A percentile compares a stretch with the other conserved stretches of the same genome.
phyloP scores from a whole-genome alignment of 73 alveolate genomes.

The Tetrahymena elliotti region DNA sequence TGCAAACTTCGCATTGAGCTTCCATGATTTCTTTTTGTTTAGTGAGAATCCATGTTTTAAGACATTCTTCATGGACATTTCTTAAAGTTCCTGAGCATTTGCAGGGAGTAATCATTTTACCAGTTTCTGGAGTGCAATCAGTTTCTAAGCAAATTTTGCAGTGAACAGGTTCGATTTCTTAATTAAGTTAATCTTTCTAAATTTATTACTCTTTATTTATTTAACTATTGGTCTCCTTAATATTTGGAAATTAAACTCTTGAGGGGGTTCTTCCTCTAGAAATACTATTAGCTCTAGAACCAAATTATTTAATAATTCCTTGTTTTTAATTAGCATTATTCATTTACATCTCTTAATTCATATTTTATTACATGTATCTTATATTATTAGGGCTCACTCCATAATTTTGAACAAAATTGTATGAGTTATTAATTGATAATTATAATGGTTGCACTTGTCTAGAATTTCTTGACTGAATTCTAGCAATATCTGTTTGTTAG shows the following conservation, averaged over 20 bases:
- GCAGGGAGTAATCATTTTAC: constrained; percentile 21
- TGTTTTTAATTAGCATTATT: background rate
- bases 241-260: background rate
- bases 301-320: background rate
- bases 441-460: background rate
- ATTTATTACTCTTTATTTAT: background rate
- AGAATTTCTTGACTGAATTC: background rate
- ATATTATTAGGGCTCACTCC: background rate
- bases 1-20: background rate
- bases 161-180: background rate
- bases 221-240: background rate
- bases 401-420: background rate
- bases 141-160: background rate
- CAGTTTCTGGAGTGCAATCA: constrained; percentile 5
- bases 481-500: background rate
- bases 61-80: constrained; percentile 32
- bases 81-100: constrained; percentile 19
- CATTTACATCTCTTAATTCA: background rate
- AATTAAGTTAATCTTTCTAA: background rate
- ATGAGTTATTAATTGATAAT: background rate
- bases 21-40: background rate
- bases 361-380: background rate
- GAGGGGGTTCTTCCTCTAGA: background rate
- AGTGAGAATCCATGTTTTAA: constrained; percentile 27
- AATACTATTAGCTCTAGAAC: background rate